Conservation (phyloP, 2,329 filamentous ascomycete genomes). For the Neofusicoccum ribis region DNA sequence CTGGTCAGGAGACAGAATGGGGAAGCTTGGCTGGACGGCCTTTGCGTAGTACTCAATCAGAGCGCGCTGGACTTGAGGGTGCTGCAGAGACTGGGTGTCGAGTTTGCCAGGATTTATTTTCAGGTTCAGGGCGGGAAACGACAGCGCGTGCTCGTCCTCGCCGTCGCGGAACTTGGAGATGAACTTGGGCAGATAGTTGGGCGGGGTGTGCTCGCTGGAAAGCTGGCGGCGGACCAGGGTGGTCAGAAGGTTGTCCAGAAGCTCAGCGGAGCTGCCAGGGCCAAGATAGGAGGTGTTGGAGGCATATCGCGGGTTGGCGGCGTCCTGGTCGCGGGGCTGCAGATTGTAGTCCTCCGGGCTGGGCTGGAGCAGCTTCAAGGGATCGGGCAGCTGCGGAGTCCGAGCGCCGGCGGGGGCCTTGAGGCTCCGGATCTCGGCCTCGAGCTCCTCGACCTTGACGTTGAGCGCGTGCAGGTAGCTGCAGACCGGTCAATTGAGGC, state of each 20-base stretch:
- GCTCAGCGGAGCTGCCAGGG: constrained; percentile 13
- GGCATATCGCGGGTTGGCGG: neutral
- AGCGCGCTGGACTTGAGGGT: constrained; percentile 15
- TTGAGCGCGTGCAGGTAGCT: constrained; percentile 17
- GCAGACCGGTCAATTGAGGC: neutral
- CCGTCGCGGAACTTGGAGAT: neutral
- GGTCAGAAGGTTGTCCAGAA: constrained; percentile 4
- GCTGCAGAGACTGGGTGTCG: constrained; percentile 11
- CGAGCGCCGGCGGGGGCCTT: neutral
- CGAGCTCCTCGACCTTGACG: constrained; percentile 14
- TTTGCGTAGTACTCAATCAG: constrained; percentile 15
- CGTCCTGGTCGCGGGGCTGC: neutral
- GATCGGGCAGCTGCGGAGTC: neutral
- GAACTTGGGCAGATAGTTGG: neutral
- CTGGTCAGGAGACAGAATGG: neutral
- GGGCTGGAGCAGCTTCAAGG: neutral
- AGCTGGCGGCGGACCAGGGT: neutral
- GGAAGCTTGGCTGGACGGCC: constrained; percentile 8
- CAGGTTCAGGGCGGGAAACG: constrained; percentile 6
- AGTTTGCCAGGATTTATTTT: constrained; percentile 9
- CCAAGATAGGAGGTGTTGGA: neutral
- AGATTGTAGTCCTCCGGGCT: neutral
- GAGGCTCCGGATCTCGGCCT: constrained; percentile 7
- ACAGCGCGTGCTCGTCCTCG: neutral
- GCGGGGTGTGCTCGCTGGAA: neutral